A percentile compares a stretch with the other conserved stretches of the same genome.
Evolutionary conservation across 1,284 basidiomycete species (phyloP).

Genomic region (Singerocomus rubriflavus): DNA sequence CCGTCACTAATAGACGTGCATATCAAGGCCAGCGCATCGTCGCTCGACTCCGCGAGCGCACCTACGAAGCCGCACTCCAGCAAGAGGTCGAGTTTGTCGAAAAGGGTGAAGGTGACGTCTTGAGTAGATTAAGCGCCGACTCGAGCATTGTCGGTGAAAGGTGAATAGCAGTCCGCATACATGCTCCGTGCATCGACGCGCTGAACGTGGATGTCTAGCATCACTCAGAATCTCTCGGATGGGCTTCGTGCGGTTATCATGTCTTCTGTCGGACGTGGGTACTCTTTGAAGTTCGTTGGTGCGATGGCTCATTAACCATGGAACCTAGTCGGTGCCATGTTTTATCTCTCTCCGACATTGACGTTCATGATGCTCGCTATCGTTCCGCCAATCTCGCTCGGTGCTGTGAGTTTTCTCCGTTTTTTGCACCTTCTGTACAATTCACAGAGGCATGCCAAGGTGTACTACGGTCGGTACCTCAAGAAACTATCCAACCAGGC

Average conservation of each 20-base stretch:
- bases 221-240: slow-evolving; percentile 91
- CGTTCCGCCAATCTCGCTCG: slow-evolving; percentile 93
- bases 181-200: neutral
- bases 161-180: slow-evolving; percentile 37
- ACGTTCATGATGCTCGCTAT: slow-evolving; percentile 92
- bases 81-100: slow-evolving; percentile 96
- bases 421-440: neutral
- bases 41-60: slow-evolving; percentile 79
- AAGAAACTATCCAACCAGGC: slow-evolving; percentile 90
- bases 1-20: neutral
- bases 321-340: slow-evolving; percentile 85
- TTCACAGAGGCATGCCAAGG: slow-evolving; percentile 39
- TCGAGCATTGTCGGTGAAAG: slow-evolving; percentile 95
- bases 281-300: neutral
- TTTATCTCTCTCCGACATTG: slow-evolving; percentile 88
- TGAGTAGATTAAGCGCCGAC: slow-evolving; percentile 90
- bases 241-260: slow-evolving; percentile 86
- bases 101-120: slow-evolving; percentile 89
- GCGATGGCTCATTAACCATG: slow-evolving; percentile 6
- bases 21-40: slow-evolving; percentile 84
- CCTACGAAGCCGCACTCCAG: slow-evolving; percentile 76
- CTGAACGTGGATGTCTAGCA: slow-evolving; percentile 38
- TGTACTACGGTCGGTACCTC: slow-evolving; percentile 94
- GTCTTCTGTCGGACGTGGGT: slow-evolving; percentile 83
- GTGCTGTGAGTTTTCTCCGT: slow-evolving; percentile 61